Evolutionary conservation across 1,284 basidiomycete species (phyloP), one percentile per base, ranked within the genome.

Genomic region (Irpex sp.): DNA sequence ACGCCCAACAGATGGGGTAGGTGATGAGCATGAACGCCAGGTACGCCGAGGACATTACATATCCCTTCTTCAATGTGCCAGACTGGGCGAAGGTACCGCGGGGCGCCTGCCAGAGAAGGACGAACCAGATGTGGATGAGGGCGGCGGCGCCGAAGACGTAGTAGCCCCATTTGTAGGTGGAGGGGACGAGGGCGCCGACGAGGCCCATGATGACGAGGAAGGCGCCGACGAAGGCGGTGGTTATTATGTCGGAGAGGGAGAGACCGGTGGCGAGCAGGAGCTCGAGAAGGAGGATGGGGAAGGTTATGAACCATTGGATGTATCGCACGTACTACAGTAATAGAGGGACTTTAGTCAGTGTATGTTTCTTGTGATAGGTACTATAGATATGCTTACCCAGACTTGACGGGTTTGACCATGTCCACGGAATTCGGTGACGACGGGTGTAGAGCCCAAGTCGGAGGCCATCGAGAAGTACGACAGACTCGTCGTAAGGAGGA

Each of bases 231-330:
- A 86, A 87, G 66, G 82, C 71, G 19, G 79, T 75, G 7, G 75
- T 68, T 64, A 85, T 74, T 66, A 86, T 80, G 66, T 82, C 79
- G 19, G 78, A 78, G 5, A 83, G 73, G 9, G 82, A 78, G 40
- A 85, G 71, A 21, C 77, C 80, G 34, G 83, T 82, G n/a, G 79
- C 75, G 59, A 85, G 75, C 26, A 84, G 72, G 38, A 87, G 70
- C 49, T 77, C 76, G 59, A 86, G 76, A 9, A 87, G 75, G 9
- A 86, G 69, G 13, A 82, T 71, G 1, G 85, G 85, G 5, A 81
- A 82, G 56, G 82, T 84, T 73, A 85, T 77, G 62, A 78, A 77
- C 79, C 82, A 83, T 67, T 82, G 81, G 64, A 85, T 83, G 70
- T 84, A 85, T 49, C 83, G 75, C 1, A 76, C 76, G 68, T 71